Evolutionary conservation across 805 yeast genomes (phyloP), one percentile per base, ranked within the genome.

Genomic region (Schizosaccharomyces lindneri): DNA sequence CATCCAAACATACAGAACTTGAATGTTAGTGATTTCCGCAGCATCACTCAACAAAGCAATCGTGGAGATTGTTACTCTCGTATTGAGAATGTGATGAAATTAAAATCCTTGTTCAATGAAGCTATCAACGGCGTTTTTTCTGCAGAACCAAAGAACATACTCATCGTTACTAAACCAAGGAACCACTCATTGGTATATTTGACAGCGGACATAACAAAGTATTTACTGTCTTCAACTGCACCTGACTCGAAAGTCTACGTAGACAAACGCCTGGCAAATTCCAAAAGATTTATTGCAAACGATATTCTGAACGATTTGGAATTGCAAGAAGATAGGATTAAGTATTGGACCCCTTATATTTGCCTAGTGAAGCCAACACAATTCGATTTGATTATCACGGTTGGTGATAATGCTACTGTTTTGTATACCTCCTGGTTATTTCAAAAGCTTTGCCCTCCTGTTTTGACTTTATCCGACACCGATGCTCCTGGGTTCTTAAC

Each of bases 371-470:
- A 46, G n/a, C 51, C 51, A 46, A 46, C 27, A 6, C n/a, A 19
- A 59, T 79, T 82, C 65, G 97, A 90, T 70, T 74, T 89, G 63
- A 83, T 87, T 1, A 80, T 90, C 55, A 87, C 97, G 0, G 75
- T 93, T 7, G 98, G 98, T 29, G 98, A 98, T 19, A 98, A 93
- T 69, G 97, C 98, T 7, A 93, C 98, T 0, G 51, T 59, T 11
- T 51, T 64, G 36, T 64, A 48, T 59, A 62, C 65, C 5, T 62
- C 64, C 6, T 64, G 90, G 64, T 74, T 88, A 51, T 93, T 93
- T 71, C 94, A 85, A 72, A 74, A 78, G 63, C 78, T 79, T 60
- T 96, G 89, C 1, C 98, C 98, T 0, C 98, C 98, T 0, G 86
- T 90, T 1, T 76, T 93, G 65, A 81, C 94, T 21, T 90, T 88